Percentiles rank a stretch among this genome's conserved stretches.
Evolutionary conservation across 805 yeast genomes (phyloP).

Genomic region (Wickerhamomyces bisporus): DNA sequence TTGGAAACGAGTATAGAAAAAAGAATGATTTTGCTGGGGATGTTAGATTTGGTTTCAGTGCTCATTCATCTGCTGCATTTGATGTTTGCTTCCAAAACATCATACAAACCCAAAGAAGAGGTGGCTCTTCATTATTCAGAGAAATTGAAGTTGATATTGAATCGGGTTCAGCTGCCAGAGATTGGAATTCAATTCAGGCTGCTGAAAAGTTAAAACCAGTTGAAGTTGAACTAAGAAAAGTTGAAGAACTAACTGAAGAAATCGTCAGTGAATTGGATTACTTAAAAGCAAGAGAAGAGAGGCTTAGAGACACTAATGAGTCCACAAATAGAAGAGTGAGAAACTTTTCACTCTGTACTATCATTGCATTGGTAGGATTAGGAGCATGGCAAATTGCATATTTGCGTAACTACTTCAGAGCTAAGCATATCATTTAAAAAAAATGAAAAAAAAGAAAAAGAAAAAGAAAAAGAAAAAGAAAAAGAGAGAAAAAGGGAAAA

Average conservation of each 20-base stretch:
- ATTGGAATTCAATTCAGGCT: slow-evolving; percentile 94
- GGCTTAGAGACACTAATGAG: slow-evolving; percentile 95
- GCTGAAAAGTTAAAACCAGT: slow-evolving; percentile 89
- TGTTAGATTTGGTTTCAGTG: slow-evolving; percentile 75
- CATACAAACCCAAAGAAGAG: slow-evolving; percentile 22
- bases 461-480: background rate
- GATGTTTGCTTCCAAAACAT: slow-evolving; percentile 87
- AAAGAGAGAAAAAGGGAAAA: too few species aligned
- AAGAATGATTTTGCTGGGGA: slow-evolving; percentile 71
- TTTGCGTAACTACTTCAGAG: slow-evolving; percentile 86
- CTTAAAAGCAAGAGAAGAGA: slow-evolving; percentile 81
- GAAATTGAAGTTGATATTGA: slow-evolving; percentile 88
- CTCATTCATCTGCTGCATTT: slow-evolving; percentile 76
- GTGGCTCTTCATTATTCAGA: slow-evolving; percentile 48
- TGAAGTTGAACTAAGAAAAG: slow-evolving; percentile 82
- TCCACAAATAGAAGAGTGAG: slow-evolving; percentile 91
- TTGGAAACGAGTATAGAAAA: slow-evolving; percentile 82
- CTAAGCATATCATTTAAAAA: slow-evolving; percentile 65
- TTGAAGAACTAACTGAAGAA: slow-evolving; percentile 84
- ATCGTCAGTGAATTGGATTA: slow-evolving; percentile 75
- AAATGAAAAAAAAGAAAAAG: background rate
- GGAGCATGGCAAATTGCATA: slow-evolving; percentile 93
- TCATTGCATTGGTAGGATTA: slow-evolving; percentile 64
- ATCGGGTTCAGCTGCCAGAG: slow-evolving; percentile 95
- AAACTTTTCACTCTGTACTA: slow-evolving; percentile 70